Evolutionary conservation across 257 asterid genomes (phyloP), one percentile per base, ranked within the genome.

Genomic region (Nicotiana paniculata): DNA sequence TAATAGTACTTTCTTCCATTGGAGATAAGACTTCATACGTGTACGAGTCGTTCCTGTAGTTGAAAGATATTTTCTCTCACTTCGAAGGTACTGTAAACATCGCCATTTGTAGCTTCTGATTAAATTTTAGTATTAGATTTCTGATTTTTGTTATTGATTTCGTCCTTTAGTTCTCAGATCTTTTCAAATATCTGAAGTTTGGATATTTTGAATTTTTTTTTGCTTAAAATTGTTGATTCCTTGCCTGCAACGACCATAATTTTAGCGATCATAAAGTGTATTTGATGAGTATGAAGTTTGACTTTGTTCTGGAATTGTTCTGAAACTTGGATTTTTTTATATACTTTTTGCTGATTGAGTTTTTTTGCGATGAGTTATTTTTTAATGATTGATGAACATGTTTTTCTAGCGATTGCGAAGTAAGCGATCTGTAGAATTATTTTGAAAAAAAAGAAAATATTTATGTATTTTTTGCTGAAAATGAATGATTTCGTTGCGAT

Each of bases 21-120:
- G 21, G 32, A 26, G 82, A 66, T 80, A 7, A 30, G 46, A 12
- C 21, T 81, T 46, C 61, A 81, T 64, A 70, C 83, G 63, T 74
- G 79, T 15, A 74, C 63, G 62, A 51, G 63, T 24, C 12, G 61
- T 66, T 16, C 30, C 30, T 79, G 3, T 63, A 17, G 65, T 24
- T 24, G 46, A 26, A 51, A 81, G 83, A 81, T 81, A 81, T 81
- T 81, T 79, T 51, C 30, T 5, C 24, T 10, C 26, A 46, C 24
- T 72, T 72, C 37, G 5, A 66, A 74, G 83, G 83, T 81, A 81
- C 48, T 64, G 77, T 51, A 28, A 79, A 61, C 32, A 28, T 64
- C 53, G 10, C 28, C 10, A 24, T n/a, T 43, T 43, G 6, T 70
- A 1, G 78, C 59, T 4, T 15, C 2, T 54, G 6, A 54, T 54